Conservation (phyloP, 2,329 filamentous ascomycete species). For the Trichoderma sp. region DNA sequence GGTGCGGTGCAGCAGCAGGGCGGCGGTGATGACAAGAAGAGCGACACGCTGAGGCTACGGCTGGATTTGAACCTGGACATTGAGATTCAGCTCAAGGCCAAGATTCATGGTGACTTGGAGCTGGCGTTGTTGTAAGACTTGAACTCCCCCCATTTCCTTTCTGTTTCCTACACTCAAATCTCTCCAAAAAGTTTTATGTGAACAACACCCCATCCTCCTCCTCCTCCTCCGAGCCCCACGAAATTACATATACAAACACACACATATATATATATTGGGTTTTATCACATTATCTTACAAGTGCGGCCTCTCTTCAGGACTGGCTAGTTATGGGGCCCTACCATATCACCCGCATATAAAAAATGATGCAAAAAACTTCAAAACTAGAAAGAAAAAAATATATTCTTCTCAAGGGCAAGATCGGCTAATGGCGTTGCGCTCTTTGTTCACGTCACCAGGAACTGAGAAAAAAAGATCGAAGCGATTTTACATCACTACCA, state of each 20-base stretch:
- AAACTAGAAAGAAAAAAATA: background rate
- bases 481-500: background rate
- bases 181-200: background rate
- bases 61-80: constrained; percentile 82
- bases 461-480: constrained; percentile 17
- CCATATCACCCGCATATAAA: background rate
- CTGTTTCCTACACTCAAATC: background rate
- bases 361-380: background rate
- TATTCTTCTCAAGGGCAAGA: background rate
- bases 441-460: constrained; percentile 23
- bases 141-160: background rate
- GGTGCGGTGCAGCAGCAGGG: constrained; percentile 43
- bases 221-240: background rate
- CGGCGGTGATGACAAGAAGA: constrained; percentile 46
- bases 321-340: constrained; percentile 22
- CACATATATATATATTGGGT: background rate
- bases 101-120: constrained; percentile 82
- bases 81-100: constrained; percentile 83
- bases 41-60: constrained; percentile 64
- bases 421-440: constrained; percentile 22
- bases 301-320: constrained; percentile 28
- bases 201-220: too few relatives aligned
- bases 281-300: constrained; percentile 23
- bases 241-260: background rate
- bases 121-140: constrained; percentile 65